Conservation (phyloP, 208 protist species). For the Trypanosoma conorhini region DNA sequence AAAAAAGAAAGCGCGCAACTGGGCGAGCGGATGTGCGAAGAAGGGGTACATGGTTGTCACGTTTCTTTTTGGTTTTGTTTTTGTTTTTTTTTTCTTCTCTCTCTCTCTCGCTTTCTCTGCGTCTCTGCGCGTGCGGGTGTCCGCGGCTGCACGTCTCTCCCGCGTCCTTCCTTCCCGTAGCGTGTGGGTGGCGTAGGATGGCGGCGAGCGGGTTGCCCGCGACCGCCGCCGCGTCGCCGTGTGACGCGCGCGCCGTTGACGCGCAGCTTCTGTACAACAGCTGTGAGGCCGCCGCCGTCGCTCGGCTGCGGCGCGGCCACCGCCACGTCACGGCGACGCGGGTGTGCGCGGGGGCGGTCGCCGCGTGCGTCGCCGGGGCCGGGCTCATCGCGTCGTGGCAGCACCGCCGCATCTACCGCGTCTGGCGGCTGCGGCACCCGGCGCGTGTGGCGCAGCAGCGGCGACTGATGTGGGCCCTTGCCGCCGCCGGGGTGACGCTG, state of each 20-base stretch:
- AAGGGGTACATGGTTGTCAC: no score
- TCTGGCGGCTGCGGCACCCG: conserved; percentile 56
- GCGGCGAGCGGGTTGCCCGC: background rate
- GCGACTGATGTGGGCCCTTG: conserved; percentile 15
- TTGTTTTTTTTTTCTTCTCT: conserved; percentile 22
- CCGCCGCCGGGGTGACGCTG: conserved; percentile 13
- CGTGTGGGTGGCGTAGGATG: background rate
- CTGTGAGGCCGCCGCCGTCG: conserved; percentile 31
- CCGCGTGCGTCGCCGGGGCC: conserved; percentile 21
- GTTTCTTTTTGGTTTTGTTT: conserved; percentile 3
- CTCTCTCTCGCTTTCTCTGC: background rate
- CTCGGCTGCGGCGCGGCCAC: conserved; percentile 18
- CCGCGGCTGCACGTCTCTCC: background rate
- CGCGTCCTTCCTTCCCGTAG: background rate
- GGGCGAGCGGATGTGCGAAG: no score
- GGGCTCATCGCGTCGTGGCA: conserved; percentile 41
- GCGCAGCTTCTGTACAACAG: conserved; percentile 53
- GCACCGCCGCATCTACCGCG: conserved; percentile 44
- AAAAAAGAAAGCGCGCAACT: no score
- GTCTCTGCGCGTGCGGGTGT: conserved; percentile 3
- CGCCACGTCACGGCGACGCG: conserved; percentile 29
- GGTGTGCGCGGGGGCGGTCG: conserved; percentile 4
- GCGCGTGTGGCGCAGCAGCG: conserved; percentile 26
- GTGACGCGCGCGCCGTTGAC: conserved; percentile 37
- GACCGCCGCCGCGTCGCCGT: background rate